phyloP scores from a whole-genome alignment of 2,329 filamentous ascomycete genomes.

The Didymellaceae sp. region DNA sequence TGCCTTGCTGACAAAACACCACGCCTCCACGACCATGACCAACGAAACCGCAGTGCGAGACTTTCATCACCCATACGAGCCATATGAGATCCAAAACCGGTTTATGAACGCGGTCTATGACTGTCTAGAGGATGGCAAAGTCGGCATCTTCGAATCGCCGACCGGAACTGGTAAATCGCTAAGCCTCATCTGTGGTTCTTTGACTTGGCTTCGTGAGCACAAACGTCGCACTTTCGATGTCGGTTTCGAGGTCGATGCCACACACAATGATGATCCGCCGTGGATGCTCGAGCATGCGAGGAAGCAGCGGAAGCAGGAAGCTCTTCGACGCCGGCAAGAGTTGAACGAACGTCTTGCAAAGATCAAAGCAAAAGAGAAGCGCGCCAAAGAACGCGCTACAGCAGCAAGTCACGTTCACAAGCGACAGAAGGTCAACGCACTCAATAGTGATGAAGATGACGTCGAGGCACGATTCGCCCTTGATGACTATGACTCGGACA shows the following conservation, averaged over 20 bases:
- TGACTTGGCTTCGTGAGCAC: slow-evolving; percentile 89
- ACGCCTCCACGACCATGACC: slow-evolving; percentile 24
- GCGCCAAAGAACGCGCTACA: slow-evolving; percentile 60
- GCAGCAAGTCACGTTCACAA: slow-evolving; percentile 58
- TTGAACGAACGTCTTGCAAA: slow-evolving; percentile 74
- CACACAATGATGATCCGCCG: slow-evolving; percentile 72
- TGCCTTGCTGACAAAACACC: too few species aligned
- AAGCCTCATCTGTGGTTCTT: slow-evolving; percentile 84
- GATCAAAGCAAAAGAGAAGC: slow-evolving; percentile 67
- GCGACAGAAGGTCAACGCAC: slow-evolving; percentile 38
- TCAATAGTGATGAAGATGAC: slow-evolving; percentile 17
- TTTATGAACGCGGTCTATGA: slow-evolving; percentile 87
- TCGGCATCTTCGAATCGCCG: slow-evolving; percentile 92
- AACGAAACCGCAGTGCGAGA: slow-evolving; percentile 47
- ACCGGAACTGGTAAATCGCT: slow-evolving; percentile 93
- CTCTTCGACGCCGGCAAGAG: slow-evolving; percentile 71
- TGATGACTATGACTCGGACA: slow-evolving; percentile 74
- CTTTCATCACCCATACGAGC: slow-evolving; percentile 87
- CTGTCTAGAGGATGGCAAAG: slow-evolving; percentile 77
- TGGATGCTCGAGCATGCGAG: slow-evolving; percentile 85
- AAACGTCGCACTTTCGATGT: slow-evolving; percentile 68
- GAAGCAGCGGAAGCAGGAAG: slow-evolving; percentile 69
- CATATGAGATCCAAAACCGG: slow-evolving; percentile 84
- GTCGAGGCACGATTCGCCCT: slow-evolving; percentile 76
- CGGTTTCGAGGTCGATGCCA: slow-evolving; percentile 55